Conservation (phyloP, 1,139 yeast species). For the Saccharomyces hybrid region DNA sequence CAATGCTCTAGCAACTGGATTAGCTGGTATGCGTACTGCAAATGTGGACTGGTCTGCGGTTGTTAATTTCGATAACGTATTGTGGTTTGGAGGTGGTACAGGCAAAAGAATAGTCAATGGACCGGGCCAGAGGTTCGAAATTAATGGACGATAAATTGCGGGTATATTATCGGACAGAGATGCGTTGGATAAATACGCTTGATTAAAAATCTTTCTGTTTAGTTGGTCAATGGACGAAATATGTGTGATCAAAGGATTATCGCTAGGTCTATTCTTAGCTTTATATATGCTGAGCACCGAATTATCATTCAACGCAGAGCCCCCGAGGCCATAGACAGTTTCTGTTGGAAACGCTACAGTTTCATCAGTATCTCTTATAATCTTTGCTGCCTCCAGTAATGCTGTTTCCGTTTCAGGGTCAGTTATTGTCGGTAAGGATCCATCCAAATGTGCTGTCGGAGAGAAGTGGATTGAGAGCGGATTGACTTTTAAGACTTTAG, state of each 20-base stretch:
- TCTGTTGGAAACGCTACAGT: slow-evolving; percentile 95
- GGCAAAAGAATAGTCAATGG: slow-evolving; percentile 86
- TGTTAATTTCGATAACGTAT: slow-evolving; percentile 61
- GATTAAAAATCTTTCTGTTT: slow-evolving; percentile 41
- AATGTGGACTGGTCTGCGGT: slow-evolving; percentile 85
- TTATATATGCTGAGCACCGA: slow-evolving; percentile 68
- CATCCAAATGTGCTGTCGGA: slow-evolving; percentile 29
- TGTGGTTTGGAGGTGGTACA: slow-evolving; percentile 34
- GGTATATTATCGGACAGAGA: slow-evolving; percentile 45
- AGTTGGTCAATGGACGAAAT: slow-evolving; percentile 72
- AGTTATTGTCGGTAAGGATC: slow-evolving; percentile 38
- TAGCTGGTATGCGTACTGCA: slow-evolving; percentile 82
- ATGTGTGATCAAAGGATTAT: slow-evolving; percentile 88
- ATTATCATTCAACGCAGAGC: slow-evolving; percentile 66
- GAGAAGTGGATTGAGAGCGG: slow-evolving; percentile 38
- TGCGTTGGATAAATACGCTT: slow-evolving; percentile 13
- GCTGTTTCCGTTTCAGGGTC: slow-evolving; percentile 46
- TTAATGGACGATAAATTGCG: slow-evolving; percentile 49
- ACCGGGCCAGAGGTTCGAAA: slow-evolving; percentile 86
- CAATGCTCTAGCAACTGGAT: slow-evolving; percentile 84
- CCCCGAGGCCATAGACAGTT: slow-evolving; percentile 94
- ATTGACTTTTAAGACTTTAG: slow-evolving; percentile 41
- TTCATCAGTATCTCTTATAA: slow-evolving; percentile 43
- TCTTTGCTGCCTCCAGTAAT: slow-evolving; percentile 50
- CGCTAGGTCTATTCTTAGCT: slow-evolving; percentile 91